Conservation (phyloP, 495 filamentous ascomycete genomes). For the Geoglossum glabrum region DNA sequence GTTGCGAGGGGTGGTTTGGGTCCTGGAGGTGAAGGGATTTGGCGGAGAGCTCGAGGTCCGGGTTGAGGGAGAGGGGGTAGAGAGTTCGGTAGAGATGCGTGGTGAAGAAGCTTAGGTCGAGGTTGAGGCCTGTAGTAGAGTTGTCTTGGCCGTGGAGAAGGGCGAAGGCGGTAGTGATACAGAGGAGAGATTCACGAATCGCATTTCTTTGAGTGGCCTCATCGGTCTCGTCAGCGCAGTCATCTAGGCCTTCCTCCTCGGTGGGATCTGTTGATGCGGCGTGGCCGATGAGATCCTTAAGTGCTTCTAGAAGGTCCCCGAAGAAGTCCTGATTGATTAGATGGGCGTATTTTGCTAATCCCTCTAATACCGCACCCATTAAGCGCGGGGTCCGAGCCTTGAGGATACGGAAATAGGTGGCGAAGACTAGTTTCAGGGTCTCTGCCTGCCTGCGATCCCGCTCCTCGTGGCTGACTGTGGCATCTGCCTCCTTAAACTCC, state of each 20-base stretch:
- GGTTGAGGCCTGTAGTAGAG: conserved; percentile 45
- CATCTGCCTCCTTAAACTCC: conserved; percentile 85
- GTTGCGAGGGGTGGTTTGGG: conserved; percentile 30
- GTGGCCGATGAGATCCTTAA: conserved; percentile 72
- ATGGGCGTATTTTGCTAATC: conserved; percentile 78
- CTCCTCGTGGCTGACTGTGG: conserved; percentile 74
- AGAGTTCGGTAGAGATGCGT: conserved; percentile 77
- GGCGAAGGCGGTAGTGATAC: conserved; percentile 85
- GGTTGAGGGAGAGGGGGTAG: conserved; percentile 50
- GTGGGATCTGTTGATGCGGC: conserved; percentile 24
- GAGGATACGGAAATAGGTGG: conserved; percentile 80
- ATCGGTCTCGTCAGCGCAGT: conserved; percentile 21
- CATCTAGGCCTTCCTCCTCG: conserved; percentile 22
- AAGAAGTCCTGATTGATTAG: conserved; percentile 98
- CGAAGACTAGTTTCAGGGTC: conserved; percentile 87
- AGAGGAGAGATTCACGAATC: conserved; percentile 75
- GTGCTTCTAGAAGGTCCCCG: conserved; percentile 78
- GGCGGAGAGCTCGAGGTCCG: conserved; percentile 68
- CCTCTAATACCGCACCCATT: conserved; percentile 88
- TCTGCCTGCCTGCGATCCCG: conserved; percentile 83
- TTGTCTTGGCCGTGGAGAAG: conserved; percentile 68
- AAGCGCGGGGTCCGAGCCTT: conserved; percentile 58
- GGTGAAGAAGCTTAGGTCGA: conserved; percentile 89
- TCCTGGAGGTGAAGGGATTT: conserved; percentile 67
- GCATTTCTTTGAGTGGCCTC: conserved; percentile 24